Conservation (phyloP, 2,329 filamentous ascomycete species). For the Aspergillus intermedius region DNA sequence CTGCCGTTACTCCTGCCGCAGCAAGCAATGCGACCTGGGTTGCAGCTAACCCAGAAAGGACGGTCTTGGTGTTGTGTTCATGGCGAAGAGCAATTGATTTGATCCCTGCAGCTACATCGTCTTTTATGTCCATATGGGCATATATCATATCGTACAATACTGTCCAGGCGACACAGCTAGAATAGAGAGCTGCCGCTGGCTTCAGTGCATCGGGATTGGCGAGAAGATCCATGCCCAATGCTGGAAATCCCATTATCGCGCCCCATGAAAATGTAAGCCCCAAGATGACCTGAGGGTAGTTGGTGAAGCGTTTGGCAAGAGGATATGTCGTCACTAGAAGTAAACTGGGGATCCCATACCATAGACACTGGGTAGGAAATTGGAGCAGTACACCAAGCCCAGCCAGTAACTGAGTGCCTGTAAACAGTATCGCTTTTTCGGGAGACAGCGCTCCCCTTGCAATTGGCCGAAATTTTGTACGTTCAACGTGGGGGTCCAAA, state of each 20-base stretch:
- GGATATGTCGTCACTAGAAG: constrained; percentile 45
- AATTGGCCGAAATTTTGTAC: constrained; percentile 47
- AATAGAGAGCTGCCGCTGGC: constrained; percentile 38
- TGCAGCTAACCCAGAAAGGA: constrained; percentile 36
- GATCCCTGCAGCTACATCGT: constrained; percentile 45
- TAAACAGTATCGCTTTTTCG: constrained; percentile 38
- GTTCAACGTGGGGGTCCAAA: constrained; percentile 47
- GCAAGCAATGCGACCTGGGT: constrained; percentile 39
- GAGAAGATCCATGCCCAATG: constrained; percentile 41
- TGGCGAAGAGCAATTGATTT: constrained; percentile 47
- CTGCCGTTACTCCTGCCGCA: constrained; percentile 41
- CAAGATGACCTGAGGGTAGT: constrained; percentile 48
- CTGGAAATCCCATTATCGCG: constrained; percentile 44
- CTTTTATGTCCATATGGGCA: constrained; percentile 47
- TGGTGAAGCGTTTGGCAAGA: constrained; percentile 47
- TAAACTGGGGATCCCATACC: constrained; percentile 39
- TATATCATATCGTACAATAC: constrained; percentile 48
- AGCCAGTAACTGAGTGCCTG: constrained; percentile 36
- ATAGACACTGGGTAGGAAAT: constrained; percentile 37
- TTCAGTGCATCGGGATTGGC: constrained; percentile 29
- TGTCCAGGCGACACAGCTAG: constrained; percentile 44
- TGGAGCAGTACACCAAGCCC: constrained; percentile 39
- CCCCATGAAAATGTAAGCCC: constrained; percentile 48
- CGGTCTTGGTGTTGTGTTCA: constrained; percentile 41
- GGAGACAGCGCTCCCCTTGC: constrained; percentile 47